Percentiles rank a stretch among this genome's conserved stretches.
Evolutionary conservation across 1,284 basidiomycete genomes (phyloP).

Genomic region (Apiotrichum sp.): DNA sequence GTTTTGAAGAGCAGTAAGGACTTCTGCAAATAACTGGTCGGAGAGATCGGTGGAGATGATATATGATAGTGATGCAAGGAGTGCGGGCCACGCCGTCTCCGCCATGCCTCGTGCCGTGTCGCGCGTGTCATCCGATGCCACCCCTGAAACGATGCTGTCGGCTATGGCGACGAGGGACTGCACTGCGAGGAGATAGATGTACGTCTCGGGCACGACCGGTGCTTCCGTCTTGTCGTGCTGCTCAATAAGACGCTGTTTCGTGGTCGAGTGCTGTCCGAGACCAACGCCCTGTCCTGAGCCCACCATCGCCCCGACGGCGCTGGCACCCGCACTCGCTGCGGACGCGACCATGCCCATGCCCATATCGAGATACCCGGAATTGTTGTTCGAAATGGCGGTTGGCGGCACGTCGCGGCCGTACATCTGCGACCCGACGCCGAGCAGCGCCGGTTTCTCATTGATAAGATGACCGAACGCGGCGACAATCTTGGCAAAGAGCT

Average conservation of each 20-base stretch:
- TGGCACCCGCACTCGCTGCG: slow-evolving; percentile 71
- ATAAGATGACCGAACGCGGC: slow-evolving; percentile 73
- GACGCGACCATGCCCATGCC: slow-evolving; percentile 77
- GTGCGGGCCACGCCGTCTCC: slow-evolving; percentile 77
- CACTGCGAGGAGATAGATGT: slow-evolving; percentile 82
- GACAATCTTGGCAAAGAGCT: slow-evolving; percentile 72
- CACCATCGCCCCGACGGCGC: slow-evolving; percentile 65
- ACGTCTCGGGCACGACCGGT: slow-evolving; percentile 82
- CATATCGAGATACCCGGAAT: slow-evolving; percentile 53
- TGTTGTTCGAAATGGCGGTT: slow-evolving; percentile 20
- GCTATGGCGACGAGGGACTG: slow-evolving; percentile 83
- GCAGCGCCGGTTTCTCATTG: slow-evolving; percentile 75
- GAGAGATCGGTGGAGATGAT: slow-evolving; percentile 80
- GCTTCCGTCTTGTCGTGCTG: slow-evolving; percentile 94
- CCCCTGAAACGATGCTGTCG: slow-evolving; percentile 73
- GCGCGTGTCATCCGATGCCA: slow-evolving; percentile 27
- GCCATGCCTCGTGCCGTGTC: slow-evolving; percentile 68
- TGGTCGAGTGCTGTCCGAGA: slow-evolving; percentile 64
- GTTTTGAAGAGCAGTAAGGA: slow-evolving; percentile 69
- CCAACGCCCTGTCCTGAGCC: slow-evolving; percentile 54
- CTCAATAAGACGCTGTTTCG: slow-evolving; percentile 90
- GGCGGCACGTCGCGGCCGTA: slow-evolving; percentile 62
- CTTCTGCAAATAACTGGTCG: slow-evolving; percentile 61
- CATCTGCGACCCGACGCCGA: slow-evolving; percentile 74
- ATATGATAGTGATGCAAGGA: slow-evolving; percentile 82